Base-by-base conservation (phyloP, 2,329 filamentous ascomycete species). In the Nannizziopsis arthrosporioides region DNA sequence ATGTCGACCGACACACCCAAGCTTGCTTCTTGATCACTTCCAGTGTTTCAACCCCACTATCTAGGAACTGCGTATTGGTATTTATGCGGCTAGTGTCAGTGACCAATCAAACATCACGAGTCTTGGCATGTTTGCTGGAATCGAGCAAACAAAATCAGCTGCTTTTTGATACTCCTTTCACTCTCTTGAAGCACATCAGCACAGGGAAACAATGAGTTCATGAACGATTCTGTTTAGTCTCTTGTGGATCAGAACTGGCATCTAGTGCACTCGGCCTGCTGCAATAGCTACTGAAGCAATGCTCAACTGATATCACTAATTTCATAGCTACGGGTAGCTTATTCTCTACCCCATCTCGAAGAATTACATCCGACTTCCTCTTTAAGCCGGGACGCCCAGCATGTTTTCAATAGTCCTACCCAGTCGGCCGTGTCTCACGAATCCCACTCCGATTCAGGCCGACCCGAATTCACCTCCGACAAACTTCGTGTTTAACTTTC, bases 401-500 rank as follows among this genome's bases (percentile, higher is more conserved):
- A 80, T 80, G 75, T 81, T 81, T 61, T 77, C 75, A 57, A 70
- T 81, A 55, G 73, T 81, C 56, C 68, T 80, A 49, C 77, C 78
- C 37, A 75, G 76, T 51, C 71, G 77, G 18, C 78, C 78, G 6
- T 72, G 80, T 54, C 69, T 80, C 52, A 77, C 76, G 39, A 69
- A 78, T 53, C 73, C 78, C 31, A 58, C 65, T 51, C 62, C 66
- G 17, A 61, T 75, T 27, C 71, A 72, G 22, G 62, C 74, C 45
- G 74, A 77, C 48, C 71, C 73, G 37, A 72, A 70, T 27, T 67
- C 76, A 47, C 75, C 76, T 51, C 67, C 74, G 38, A 78, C 77
- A 2, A 79, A 82, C 63, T 80, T 79, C 63, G 75, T 77, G 44
- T 81, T 82, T 65, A 69, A 78, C 44, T 87, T 92, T 64, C 80